Evolutionary conservation across 2,329 filamentous ascomycete species (phyloP).

Genomic region (Penicillium sp.): DNA sequence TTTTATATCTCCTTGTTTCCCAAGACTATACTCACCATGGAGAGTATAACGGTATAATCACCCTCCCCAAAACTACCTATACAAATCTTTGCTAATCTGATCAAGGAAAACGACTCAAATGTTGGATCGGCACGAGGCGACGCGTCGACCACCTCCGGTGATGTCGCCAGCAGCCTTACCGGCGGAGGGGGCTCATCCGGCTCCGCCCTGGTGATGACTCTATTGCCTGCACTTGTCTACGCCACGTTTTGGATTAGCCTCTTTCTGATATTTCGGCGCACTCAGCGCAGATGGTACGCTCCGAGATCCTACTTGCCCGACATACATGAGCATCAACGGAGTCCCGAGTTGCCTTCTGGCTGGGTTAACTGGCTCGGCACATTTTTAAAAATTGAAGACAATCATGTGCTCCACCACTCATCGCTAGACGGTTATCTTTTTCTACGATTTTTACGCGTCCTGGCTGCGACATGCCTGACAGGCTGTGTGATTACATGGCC

Average conservation of each 20-base stretch:
- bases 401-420: conserved; percentile 81
- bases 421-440: conserved; percentile 92
- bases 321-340: conserved; percentile 46
- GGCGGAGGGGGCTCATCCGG: conserved; percentile 48
- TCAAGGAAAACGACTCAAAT: conserved; percentile 42
- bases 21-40: conserved; percentile 14
- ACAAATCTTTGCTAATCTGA: neutral
- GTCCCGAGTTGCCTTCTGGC: conserved; percentile 46
- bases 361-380: conserved; percentile 55
- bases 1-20: neutral
- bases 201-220: conserved; percentile 49
- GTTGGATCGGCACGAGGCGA: conserved; percentile 42
- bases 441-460: conserved; percentile 78
- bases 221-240: conserved; percentile 47
- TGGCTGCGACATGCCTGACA: conserved; percentile 73
- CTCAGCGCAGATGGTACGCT: conserved; percentile 46
- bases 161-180: conserved; percentile 30
- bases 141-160: conserved; percentile 35
- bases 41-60: conserved; percentile 12
- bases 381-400: conserved; percentile 61
- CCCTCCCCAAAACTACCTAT: neutral
- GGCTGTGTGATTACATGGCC: conserved; percentile 85
- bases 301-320: conserved; percentile 44
- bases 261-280: conserved; percentile 48
- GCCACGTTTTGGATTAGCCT: conserved; percentile 43